Conservation (phyloP, 352 stramenopile species). For the Globisporangium iwayamae region DNA sequence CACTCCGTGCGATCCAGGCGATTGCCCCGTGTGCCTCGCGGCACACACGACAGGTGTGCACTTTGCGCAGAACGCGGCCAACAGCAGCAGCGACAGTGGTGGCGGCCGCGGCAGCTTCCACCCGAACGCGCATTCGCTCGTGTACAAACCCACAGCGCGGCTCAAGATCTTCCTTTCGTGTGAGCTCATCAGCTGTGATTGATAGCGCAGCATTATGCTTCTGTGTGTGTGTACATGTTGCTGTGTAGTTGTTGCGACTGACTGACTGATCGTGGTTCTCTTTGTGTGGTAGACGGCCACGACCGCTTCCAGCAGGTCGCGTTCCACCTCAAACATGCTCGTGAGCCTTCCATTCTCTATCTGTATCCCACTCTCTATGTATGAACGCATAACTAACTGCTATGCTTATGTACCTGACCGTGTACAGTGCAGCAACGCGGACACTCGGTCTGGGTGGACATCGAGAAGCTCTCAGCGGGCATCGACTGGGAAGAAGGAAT, state of each 20-base stretch:
- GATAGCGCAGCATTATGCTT: neutral
- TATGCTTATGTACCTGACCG: constrained; percentile 4
- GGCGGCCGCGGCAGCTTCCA: neutral
- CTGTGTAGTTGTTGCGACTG: neutral
- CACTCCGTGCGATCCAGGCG: neutral
- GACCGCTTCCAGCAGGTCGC: constrained; percentile 69
- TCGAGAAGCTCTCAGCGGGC: constrained; percentile 60
- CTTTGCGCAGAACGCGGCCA: constrained; percentile 7
- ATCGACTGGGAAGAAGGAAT: constrained; percentile 81
- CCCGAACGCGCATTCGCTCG: constrained; percentile 18
- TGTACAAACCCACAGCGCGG: constrained; percentile 38
- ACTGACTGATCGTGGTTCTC: neutral
- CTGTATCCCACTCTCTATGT: neutral
- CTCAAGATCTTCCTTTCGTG: constrained; percentile 80
- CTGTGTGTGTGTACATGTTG: neutral
- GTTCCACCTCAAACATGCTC: constrained; percentile 59
- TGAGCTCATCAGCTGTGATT: constrained; percentile 14
- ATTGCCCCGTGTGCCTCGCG: constrained; percentile 19
- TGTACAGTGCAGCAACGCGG: constrained; percentile 53
- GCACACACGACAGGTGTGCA: constrained; percentile 7
- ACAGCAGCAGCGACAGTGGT: neutral
- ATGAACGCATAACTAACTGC: neutral
- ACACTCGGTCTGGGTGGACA: constrained; percentile 69
- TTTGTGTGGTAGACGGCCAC: constrained; percentile 45
- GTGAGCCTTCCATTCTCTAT: constrained; percentile 23